Conservation (phyloP, 1,139 yeast genomes). For the Suhomyces wounanorum region DNA sequence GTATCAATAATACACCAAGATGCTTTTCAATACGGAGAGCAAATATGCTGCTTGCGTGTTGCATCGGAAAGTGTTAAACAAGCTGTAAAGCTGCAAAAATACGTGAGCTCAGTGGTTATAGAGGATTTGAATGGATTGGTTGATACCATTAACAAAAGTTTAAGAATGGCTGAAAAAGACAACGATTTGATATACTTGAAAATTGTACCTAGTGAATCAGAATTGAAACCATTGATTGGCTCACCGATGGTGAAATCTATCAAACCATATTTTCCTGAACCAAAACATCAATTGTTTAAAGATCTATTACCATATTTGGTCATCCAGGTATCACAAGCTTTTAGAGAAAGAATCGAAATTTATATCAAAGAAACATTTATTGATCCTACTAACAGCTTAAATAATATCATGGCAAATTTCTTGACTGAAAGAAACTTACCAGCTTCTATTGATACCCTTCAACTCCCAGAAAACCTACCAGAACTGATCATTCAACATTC, state of each 20-base stretch:
- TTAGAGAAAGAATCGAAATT: constrained; percentile 62
- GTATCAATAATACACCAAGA: constrained; percentile 53
- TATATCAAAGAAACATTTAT: constrained; percentile 54
- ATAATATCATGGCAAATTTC: constrained; percentile 47
- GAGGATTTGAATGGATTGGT: constrained; percentile 52
- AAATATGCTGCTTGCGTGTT: constrained; percentile 55
- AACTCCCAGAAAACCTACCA: constrained; percentile 66
- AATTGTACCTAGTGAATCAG: constrained; percentile 52
- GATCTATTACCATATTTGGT: constrained; percentile 67
- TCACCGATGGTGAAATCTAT: constrained; percentile 60
- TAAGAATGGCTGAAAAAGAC: constrained; percentile 69
- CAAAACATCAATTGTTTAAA: constrained; percentile 44
- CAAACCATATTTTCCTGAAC: constrained; percentile 36
- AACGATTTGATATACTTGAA: constrained; percentile 79
- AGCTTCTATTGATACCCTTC: constrained; percentile 63
- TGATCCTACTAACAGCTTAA: constrained; percentile 54
- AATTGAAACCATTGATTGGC: constrained; percentile 47
- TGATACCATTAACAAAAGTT: constrained; percentile 43
- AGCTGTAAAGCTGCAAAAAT: constrained; percentile 44
- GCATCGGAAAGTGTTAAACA: constrained; percentile 36
- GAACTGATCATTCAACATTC: constrained; percentile 55
- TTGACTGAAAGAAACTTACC: constrained; percentile 54
- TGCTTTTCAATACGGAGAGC: constrained; percentile 64
- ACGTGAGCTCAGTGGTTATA: constrained; percentile 45
- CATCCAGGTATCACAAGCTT: constrained; percentile 68